Evolutionary conservation across 2,329 filamentous ascomycete species (phyloP).

Genomic region (Gyromitra esculenta): DNA sequence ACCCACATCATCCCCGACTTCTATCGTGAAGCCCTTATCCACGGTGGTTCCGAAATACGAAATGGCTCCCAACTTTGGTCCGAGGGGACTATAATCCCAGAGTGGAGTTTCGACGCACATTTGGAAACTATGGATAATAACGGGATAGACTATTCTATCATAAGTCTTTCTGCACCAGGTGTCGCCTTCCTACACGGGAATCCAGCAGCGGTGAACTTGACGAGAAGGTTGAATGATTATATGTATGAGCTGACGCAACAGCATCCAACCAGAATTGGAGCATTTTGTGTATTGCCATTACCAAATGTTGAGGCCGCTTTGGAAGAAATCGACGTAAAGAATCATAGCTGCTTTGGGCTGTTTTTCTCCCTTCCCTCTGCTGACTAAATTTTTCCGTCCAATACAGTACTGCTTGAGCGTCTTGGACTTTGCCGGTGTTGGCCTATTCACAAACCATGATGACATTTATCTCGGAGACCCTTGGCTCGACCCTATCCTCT

Average conservation of each 20-base stretch:
- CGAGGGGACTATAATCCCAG: slow-evolving; percentile 21
- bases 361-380: neutral
- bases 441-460: slow-evolving; percentile 37
- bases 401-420: slow-evolving; percentile 16
- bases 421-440: slow-evolving; percentile 31
- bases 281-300: slow-evolving; percentile 35
- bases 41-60: slow-evolving; percentile 21
- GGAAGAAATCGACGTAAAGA: slow-evolving; percentile 36
- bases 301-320: slow-evolving; percentile 39
- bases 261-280: slow-evolving; percentile 21
- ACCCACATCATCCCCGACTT: slow-evolving; percentile 31
- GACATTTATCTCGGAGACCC: slow-evolving; percentile 28
- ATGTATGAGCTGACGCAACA: slow-evolving; percentile 14
- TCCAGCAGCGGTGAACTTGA: slow-evolving; percentile 23
- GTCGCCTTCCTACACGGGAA: slow-evolving; percentile 40
- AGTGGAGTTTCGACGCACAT: slow-evolving; percentile 31
- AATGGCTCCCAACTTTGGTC: slow-evolving; percentile 21
- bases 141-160: slow-evolving; percentile 25
- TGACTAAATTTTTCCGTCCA: neutral
- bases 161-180: slow-evolving; percentile 30
- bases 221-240: slow-evolving; percentile 38
- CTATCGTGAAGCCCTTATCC: slow-evolving; percentile 31
- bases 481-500: slow-evolving; percentile 23
- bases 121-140: slow-evolving; percentile 26
- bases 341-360: neutral